phyloP scores from a whole-genome alignment of 2,329 filamentous ascomycete genomes.

The Fulvia fulva region DNA sequence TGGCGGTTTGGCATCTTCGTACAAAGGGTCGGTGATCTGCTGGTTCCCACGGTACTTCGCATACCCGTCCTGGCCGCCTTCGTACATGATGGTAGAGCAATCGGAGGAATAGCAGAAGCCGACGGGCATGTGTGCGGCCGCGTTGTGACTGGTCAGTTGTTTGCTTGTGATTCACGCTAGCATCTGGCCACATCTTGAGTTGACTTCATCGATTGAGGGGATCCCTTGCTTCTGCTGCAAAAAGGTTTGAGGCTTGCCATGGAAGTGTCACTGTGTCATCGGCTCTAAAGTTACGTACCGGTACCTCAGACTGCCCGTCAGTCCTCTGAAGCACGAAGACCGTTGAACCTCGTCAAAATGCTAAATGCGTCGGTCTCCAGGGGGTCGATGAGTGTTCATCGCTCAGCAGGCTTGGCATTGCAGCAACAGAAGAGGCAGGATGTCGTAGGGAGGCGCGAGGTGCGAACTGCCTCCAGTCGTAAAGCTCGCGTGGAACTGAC shows the following conservation, averaged over 20 bases:
- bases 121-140: background rate
- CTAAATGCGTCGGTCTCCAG: no score
- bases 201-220: background rate
- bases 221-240: background rate
- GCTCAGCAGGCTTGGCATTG: no score
- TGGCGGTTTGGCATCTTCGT: background rate
- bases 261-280: background rate
- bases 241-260: background rate
- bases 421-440: no score
- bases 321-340: background rate
- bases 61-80: background rate
- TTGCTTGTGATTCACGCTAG: background rate
- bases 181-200: background rate
- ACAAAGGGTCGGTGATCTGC: background rate
- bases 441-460: background rate
- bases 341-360: background rate
- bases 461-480: background rate
- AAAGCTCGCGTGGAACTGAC: background rate
- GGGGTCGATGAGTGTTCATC: no score
- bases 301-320: background rate
- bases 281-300: background rate
- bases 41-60: background rate
- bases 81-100: background rate
- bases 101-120: background rate
- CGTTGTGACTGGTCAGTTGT: background rate